These are phyloP conservation scores for Hymenoscyphus infarciens DNA, from an alignment of 2,329 filamentous ascomycete genomes.

Conservation along the genomic window DNA sequence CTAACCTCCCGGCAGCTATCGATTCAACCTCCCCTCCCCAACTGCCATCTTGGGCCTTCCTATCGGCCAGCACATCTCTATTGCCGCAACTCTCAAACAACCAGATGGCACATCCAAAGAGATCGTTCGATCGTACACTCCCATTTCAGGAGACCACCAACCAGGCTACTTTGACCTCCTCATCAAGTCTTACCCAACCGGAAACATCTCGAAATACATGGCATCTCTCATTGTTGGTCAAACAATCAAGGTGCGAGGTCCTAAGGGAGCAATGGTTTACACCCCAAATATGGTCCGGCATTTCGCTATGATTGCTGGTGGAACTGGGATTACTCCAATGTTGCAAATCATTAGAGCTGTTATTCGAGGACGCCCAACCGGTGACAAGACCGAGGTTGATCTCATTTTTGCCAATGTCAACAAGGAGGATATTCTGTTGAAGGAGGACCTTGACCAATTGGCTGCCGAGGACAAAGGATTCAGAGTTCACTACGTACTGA, in stretches of 20 bases:
- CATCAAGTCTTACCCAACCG: constrained; percentile 96
- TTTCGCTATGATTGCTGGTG: constrained; percentile 97
- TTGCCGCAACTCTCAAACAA: constrained; percentile 70
- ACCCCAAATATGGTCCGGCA: constrained; percentile 93
- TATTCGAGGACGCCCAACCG: constrained; percentile 71
- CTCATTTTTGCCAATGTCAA: constrained; percentile 98
- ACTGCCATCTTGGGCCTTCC: constrained; percentile 87
- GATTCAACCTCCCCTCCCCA: constrained; percentile 77
- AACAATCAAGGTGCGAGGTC: constrained; percentile 84
- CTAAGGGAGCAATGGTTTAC: constrained; percentile 98
- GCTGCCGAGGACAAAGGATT: constrained; percentile 75
- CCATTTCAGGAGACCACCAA: constrained; percentile 84
- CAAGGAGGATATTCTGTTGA: constrained; percentile 84
- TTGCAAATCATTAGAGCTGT: constrained; percentile 92
- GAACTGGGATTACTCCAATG: constrained; percentile 98
- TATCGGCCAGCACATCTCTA: constrained; percentile 98
- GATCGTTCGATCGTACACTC: constrained; percentile 87
- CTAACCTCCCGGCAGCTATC: constrained; percentile 60
- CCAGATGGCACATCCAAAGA: constrained; percentile 71
- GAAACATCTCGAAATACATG: constrained; percentile 95
- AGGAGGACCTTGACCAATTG: constrained; percentile 83
- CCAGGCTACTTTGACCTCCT: constrained; percentile 92
- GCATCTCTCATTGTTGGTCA: constrained; percentile 78
- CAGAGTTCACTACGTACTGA: constrained; percentile 89
- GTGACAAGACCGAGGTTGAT: constrained; percentile 85